Base-by-base conservation (phyloP, 495 filamentous ascomycete genomes). In the Neurospora sp. region DNA sequence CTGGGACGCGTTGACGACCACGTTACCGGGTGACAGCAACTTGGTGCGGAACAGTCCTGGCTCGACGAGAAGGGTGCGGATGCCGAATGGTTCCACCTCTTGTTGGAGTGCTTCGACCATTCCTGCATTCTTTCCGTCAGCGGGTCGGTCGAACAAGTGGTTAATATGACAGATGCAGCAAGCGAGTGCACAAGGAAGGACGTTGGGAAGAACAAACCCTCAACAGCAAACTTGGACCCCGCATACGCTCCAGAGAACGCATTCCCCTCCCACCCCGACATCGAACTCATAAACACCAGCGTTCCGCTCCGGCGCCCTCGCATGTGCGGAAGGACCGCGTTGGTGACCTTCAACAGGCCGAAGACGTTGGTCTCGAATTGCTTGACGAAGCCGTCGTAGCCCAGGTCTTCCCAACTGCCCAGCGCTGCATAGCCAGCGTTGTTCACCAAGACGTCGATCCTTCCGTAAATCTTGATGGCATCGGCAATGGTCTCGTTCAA, bases 371-470 rank as follows among this genome's bases (percentile, higher is more conserved):
- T 82, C 20, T 86, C 85, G 72, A 89, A 79, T 14, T 75, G 72
- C 39, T 81, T 77, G 69, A 69, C 80, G 7, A 83, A 76, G 10
- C 76, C 82, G 76, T 82, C 83, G 81, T 62, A 31, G 5, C 54
- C 54, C 75, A 83, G 9, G 79, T 72, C 59, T 83, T 81, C 72
- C 89, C 87, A 18, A 85, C 74, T n/a, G 81, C 80, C 7, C 84
- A 84, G 8, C 85, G 75, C 35, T 81, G 80, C 54, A 84, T 84
- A 62, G 5, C 88, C 88, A 3, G 88, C 88, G 71, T 88, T 90
- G 79, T 89, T 89, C 59, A 88, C 83, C 10, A 89, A 78, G 8
- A 89, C 84, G 73, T 89, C 86, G 72, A 89, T 85, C 35, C 81
- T 80, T 1, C 75, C 76, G 72, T 83, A 83, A 38, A 81, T 77